Evolutionary conservation across 192 early-diverging fungal species (phyloP).

Genomic region (Backusella psychrophila): DNA sequence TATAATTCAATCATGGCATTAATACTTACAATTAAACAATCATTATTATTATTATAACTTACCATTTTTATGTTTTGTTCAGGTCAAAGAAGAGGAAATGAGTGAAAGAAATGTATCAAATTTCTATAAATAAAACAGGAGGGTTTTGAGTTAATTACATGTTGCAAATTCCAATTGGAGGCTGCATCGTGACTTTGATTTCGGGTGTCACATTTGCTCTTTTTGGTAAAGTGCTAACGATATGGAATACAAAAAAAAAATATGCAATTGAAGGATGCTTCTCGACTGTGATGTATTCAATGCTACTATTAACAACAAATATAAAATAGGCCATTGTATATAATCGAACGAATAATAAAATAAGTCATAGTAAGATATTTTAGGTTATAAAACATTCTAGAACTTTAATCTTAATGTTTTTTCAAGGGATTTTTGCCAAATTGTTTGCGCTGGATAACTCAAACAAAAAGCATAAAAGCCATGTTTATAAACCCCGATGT

Average conservation of each 20-base stretch:
- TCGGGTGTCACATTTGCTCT: not conserved
- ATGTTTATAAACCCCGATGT: not conserved
- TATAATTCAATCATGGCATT: not conserved
- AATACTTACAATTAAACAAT: not conserved
- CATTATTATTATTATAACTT: not conserved
- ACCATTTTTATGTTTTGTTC: not conserved
- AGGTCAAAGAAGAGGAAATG: not conserved
- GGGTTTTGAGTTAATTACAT: not conserved
- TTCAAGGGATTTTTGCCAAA: not conserved
- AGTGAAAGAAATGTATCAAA: not conserved
- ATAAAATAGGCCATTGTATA: not conserved
- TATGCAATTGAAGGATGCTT: not conserved
- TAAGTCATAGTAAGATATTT: not conserved
- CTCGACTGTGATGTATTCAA: no score
- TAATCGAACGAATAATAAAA: not conserved
- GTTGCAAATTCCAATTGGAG: slow-evolving; percentile 1
- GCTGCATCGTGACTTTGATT: not conserved
- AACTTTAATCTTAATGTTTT: not conserved
- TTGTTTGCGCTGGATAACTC: not conserved
- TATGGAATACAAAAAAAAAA: not conserved
- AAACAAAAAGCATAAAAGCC: not conserved
- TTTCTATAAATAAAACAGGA: not conserved
- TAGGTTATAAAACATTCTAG: not conserved
- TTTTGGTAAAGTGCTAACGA: not conserved
- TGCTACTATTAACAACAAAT: not conserved